These are phyloP conservation scores for Claviceps maximensis DNA, from an alignment of 2,329 filamentous ascomycete species.

Conservation along the genomic window DNA sequence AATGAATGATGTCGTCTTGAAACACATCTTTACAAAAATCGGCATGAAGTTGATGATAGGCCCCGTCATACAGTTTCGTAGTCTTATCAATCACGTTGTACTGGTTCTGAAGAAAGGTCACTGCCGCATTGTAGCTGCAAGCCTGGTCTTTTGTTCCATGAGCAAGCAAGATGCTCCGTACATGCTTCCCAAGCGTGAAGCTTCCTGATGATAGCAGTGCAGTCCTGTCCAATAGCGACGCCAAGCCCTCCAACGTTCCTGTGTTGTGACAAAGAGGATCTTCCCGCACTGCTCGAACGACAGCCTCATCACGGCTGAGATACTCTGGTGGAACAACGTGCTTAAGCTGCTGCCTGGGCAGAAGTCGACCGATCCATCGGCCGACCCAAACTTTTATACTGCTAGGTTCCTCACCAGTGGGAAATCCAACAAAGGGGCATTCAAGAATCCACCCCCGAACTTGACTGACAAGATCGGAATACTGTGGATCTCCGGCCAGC, in stretches of 20 bases:
- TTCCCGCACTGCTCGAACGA: conserved; percentile 44
- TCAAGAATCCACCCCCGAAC: conserved; percentile 65
- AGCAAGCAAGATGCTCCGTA: conserved; percentile 54
- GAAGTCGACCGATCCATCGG: conserved; percentile 49
- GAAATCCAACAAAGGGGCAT: conserved; percentile 66
- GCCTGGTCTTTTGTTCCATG: conserved; percentile 67
- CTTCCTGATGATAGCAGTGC: conserved; percentile 43
- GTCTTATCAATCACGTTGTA: conserved; percentile 50
- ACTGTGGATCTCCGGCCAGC: conserved; percentile 35
- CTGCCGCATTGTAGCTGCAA: conserved; percentile 51
- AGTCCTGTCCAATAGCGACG: conserved; percentile 65
- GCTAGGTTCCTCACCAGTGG: conserved; percentile 50
- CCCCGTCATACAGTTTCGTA: conserved; percentile 63
- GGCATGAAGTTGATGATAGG: conserved; percentile 61
- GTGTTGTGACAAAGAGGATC: conserved; percentile 70
- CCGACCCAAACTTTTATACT: conserved; percentile 51
- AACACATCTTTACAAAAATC: conserved; percentile 43
- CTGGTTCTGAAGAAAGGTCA: conserved; percentile 47
- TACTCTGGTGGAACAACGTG: conserved; percentile 51
- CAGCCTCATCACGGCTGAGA: conserved; percentile 53
- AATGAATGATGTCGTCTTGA: conserved; percentile 47
- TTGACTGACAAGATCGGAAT: conserved; percentile 40
- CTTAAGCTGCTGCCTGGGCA: conserved; percentile 55
- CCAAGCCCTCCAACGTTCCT: conserved; percentile 71
- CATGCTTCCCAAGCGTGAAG: conserved; percentile 35